Conservation (phyloP, 129 eudicot genomes). For the Centaurea solstitialis region DNA sequence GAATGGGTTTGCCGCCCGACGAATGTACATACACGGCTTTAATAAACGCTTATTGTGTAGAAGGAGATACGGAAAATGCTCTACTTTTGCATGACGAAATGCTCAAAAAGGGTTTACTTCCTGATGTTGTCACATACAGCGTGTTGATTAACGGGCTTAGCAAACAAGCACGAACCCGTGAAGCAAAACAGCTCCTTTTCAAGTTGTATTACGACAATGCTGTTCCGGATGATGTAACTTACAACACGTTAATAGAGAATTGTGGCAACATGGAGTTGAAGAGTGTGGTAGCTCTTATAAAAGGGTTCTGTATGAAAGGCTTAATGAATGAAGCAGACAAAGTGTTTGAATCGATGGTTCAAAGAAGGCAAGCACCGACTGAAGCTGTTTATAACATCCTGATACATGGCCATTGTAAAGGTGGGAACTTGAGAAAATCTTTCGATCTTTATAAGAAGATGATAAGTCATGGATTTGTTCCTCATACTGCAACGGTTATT, state of each 20-base stretch:
- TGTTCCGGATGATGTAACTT: slow-evolving; percentile 80
- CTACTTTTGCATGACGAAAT: slow-evolving; percentile 74
- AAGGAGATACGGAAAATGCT: slow-evolving; percentile 66
- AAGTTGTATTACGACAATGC: slow-evolving; percentile 68
- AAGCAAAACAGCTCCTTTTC: slow-evolving; percentile 83
- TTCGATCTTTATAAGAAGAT: slow-evolving; percentile 66
- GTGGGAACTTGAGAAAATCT: slow-evolving; percentile 73
- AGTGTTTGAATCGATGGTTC: slow-evolving; percentile 68
- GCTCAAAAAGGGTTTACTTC: slow-evolving; percentile 76
- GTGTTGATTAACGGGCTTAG: slow-evolving; percentile 88
- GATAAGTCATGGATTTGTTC: slow-evolving; percentile 57
- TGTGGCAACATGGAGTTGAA: slow-evolving; percentile 55
- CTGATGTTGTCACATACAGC: slow-evolving; percentile 89
- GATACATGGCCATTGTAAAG: slow-evolving; percentile 87
- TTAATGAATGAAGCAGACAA: slow-evolving; percentile 91
- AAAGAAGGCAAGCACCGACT: slow-evolving; percentile 40
- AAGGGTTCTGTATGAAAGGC: slow-evolving; percentile 96
- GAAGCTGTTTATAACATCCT: slow-evolving; percentile 74
- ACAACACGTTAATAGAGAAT: slow-evolving; percentile 67
- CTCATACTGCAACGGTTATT: slow-evolving; percentile 81
- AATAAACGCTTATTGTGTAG: slow-evolving; percentile 79
- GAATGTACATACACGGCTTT: slow-evolving; percentile 87
- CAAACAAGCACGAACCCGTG: slow-evolving; percentile 83
- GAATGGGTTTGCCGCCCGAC: slow-evolving; percentile 67
- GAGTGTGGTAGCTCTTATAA: slow-evolving; percentile 67